Evolutionary conservation across 1,284 basidiomycete species (phyloP).

Genomic region (Rhodotorula sp.): DNA sequence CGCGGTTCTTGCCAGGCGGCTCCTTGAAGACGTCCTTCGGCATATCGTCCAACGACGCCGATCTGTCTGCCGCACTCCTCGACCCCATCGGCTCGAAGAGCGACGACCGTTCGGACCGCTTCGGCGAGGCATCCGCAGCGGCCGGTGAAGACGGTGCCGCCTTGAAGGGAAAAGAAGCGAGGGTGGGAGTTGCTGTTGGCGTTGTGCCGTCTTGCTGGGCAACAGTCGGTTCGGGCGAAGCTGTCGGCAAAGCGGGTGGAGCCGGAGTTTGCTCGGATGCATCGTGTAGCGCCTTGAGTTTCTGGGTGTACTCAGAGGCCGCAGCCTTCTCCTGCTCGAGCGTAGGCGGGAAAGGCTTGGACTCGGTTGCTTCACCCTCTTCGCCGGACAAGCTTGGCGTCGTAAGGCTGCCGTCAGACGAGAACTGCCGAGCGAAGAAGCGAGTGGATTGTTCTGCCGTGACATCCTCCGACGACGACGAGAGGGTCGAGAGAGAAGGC

Average conservation of each 20-base stretch:
- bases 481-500: not conserved
- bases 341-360: not conserved
- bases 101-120: too few relatives aligned
- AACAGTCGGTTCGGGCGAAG: too few relatives aligned
- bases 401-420: not conserved
- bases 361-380: not conserved
- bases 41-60: not conserved
- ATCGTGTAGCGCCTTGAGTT: not conserved
- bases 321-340: not conserved
- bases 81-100: too few relatives aligned
- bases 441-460: not conserved
- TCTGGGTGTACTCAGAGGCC: not conserved
- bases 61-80: too few relatives aligned
- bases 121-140: too few relatives aligned
- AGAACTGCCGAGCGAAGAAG: not conserved
- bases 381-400: conserved; percentile 1
- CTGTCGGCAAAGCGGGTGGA: not conserved
- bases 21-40: not conserved
- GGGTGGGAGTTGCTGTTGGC: not conserved
- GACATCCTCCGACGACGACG: not conserved
- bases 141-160: not conserved
- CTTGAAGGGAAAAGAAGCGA: not conserved
- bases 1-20: not conserved
- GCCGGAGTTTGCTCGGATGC: not conserved
- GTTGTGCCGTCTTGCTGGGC: not conserved